Percentiles rank a stretch among this genome's conserved stretches.
Evolutionary conservation across 2,329 filamentous ascomycete species (phyloP).

Genomic region (Coccinonectria pachysandricola): DNA sequence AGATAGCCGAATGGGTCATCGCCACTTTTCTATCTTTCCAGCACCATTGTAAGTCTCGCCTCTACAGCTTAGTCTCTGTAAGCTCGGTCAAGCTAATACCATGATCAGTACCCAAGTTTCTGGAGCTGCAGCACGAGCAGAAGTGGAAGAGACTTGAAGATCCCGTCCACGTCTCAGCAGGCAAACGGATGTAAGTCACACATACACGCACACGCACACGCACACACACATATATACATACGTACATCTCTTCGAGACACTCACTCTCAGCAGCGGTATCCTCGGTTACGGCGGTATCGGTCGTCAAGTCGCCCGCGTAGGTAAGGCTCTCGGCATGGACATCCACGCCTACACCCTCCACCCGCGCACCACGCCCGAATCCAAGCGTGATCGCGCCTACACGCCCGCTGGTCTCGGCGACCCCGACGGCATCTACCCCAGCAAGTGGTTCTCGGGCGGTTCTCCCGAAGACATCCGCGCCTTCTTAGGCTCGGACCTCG

Average conservation of each 20-base stretch:
- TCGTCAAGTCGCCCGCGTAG: conserved; percentile 44
- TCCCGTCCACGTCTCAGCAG: rapidly evolving
- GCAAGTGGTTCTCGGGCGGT: conserved; percentile 40
- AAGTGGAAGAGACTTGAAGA: conserved; percentile 28
- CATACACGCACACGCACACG: no score
- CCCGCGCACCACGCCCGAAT: conserved; percentile 55
- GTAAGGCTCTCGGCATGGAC: conserved; percentile 56
- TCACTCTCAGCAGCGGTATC: conserved; percentile 37
- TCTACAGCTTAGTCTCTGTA: background rate
- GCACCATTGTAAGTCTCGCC: conserved; percentile 30
- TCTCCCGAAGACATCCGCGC: conserved; percentile 33
- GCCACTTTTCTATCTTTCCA: conserved; percentile 39
- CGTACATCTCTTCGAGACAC: no score
- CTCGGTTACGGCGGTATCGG: conserved; percentile 46
- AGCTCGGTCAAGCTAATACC: background rate
- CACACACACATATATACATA: no score
- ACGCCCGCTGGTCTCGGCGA: conserved; percentile 57
- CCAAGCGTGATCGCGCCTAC: conserved; percentile 53
- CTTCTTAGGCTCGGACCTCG: conserved; percentile 40
- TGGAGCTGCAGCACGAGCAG: conserved; percentile 31
- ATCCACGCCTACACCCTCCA: conserved; percentile 67
- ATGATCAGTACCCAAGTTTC: conserved; percentile 33
- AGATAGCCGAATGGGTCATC: conserved; percentile 48
- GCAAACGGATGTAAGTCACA: background rate
- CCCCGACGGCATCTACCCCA: conserved; percentile 36